Base-by-base conservation (phyloP, 1,284 basidiomycete genomes). In the Melampsora americana region DNA sequence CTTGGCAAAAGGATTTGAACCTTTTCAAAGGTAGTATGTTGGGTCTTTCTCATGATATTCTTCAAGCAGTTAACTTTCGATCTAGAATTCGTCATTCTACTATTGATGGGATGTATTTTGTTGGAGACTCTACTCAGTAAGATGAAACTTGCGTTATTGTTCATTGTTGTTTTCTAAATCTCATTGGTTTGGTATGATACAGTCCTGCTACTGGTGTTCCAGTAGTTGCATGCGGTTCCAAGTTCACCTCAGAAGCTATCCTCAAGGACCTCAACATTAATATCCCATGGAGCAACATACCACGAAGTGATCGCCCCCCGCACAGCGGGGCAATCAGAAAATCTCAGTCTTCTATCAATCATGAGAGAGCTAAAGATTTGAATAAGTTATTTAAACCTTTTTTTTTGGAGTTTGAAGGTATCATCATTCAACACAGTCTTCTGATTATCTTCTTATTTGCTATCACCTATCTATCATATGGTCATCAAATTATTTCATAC, bases 1-100 rank as follows among this genome's bases (percentile, higher is more conserved):
- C 82, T 26, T 84, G 84, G 84, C 75, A 79, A 60, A 82, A 82
- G 77, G 82, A 82, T 64, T 83, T 83, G 78, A 83, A 83, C 74
- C 79, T 84, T 26, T 83, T 83, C 78, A 81, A 83, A 56, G 84
- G 84, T 11, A 82, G 81, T 16, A 84, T 84, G 50, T 80, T 84
- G 39, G 84, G 84, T 16, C 77, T 84, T 20, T 80, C 78, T n/a
- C 84, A 84, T 73, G 82, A 80, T 62, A 82, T 84, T 68, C 80
- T 83, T 44, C 82, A 80, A 77, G 82, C 81, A 16, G 69, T 80
- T 18, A 81, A 80, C 32, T 83, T 83, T 78, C 77, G 83, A 16
- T 82, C 82, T 23, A 79, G 79, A 39, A 82, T 82, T 69, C 80
- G 82, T 32, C 79, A 80, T 79, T 78, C 79, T 18, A 59, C 73